phyloP scores from a whole-genome alignment of 1,284 basidiomycete species.

The Ceratobasidium sp. region DNA sequence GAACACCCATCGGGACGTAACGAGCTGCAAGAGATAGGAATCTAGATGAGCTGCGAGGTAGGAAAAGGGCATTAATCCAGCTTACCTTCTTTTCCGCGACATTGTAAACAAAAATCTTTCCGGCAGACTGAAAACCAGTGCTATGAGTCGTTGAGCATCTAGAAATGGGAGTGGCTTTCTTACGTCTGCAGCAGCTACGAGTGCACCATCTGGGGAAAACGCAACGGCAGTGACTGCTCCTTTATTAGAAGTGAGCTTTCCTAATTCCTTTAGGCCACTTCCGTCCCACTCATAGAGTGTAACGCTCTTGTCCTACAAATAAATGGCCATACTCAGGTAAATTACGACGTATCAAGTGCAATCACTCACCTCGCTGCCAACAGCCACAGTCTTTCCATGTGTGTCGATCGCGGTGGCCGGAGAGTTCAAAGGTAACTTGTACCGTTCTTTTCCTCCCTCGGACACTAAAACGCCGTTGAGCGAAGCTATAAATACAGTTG shows the following conservation, averaged over 20 bases:
- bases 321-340: neutral
- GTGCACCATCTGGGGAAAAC: slow-evolving; percentile 80
- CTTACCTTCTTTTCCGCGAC: slow-evolving; percentile 69
- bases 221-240: slow-evolving; percentile 79
- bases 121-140: slow-evolving; percentile 64
- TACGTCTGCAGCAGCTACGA: slow-evolving; percentile 86
- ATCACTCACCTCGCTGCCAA: slow-evolving; percentile 76
- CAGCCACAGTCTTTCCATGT: slow-evolving; percentile 65
- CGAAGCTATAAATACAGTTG: slow-evolving; percentile 78
- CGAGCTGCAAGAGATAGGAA: slow-evolving; percentile 55
- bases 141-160: neutral
- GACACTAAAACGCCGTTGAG: slow-evolving; percentile 72
- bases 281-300: slow-evolving; percentile 78
- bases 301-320: slow-evolving; percentile 74
- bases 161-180: slow-evolving; percentile 48
- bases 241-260: slow-evolving; percentile 73
- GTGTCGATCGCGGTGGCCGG: slow-evolving; percentile 67
- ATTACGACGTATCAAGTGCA: neutral
- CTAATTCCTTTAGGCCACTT: slow-evolving; percentile 64
- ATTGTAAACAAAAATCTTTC: slow-evolving; percentile 84
- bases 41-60: neutral
- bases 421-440: slow-evolving; percentile 65
- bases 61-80: neutral
- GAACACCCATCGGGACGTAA: slow-evolving; percentile 86
- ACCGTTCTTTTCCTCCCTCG: slow-evolving; percentile 71